Conservation (phyloP, 495 filamentous ascomycete genomes). For the Tuber umbilicatum region DNA sequence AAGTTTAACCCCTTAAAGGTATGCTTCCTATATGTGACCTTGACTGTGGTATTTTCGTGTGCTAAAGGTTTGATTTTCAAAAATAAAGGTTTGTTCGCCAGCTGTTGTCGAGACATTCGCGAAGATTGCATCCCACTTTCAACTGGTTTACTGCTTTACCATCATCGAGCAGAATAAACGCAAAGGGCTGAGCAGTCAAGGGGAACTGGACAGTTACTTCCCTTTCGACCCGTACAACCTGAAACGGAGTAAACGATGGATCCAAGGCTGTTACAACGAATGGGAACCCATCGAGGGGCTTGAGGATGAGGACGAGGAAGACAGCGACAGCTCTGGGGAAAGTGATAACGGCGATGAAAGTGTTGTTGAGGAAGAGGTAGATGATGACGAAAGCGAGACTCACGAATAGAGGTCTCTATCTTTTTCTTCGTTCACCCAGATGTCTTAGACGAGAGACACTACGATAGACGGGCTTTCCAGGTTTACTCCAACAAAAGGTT, state of each 20-base stretch:
- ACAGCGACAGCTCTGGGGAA: constrained; percentile 48
- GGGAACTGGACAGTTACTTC: constrained; percentile 75
- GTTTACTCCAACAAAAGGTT: not conserved
- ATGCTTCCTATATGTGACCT: constrained; percentile 54
- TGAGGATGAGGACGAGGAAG: constrained; percentile 54
- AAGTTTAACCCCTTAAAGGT: constrained; percentile 92
- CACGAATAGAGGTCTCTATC: not conserved
- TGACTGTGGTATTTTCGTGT: constrained; percentile 64
- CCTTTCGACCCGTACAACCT: constrained; percentile 95
- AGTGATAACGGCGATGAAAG: constrained; percentile 44
- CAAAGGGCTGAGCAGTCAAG: constrained; percentile 43
- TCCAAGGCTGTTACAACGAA: constrained; percentile 73
- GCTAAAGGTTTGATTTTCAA: constrained; percentile 60
- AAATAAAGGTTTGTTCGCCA: constrained; percentile 64
- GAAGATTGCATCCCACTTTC: constrained; percentile 70
- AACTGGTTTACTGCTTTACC: constrained; percentile 78
- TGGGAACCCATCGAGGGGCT: constrained; percentile 76
- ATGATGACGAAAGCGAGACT: constrained; percentile 18
- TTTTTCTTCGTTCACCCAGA: not conserved
- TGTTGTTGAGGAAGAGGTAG: constrained; percentile 22
- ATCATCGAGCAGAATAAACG: constrained; percentile 90
- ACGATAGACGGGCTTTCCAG: not conserved
- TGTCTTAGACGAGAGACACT: not conserved
- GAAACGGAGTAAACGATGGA: constrained; percentile 74
- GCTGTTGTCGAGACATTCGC: constrained; percentile 87